Conservation (phyloP, 345 rosid genomes). For the Zanthoxylum bungeanum region DNA sequence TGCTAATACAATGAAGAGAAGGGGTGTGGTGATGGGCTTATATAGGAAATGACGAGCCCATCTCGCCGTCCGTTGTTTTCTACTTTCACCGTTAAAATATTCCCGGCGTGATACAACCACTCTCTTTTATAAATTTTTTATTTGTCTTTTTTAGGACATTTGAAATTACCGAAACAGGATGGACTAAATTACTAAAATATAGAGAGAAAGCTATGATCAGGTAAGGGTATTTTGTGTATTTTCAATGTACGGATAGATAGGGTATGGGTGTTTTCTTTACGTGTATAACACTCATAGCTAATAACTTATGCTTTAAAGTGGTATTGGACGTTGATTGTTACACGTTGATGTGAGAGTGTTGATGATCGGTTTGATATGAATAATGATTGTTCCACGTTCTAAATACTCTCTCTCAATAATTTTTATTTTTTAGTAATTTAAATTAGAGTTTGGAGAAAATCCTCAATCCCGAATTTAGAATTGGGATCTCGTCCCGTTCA, state of each 20-base stretch:
- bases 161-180: neutral
- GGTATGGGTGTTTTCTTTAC: neutral
- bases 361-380: neutral
- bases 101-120: neutral
- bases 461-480: too few relatives aligned
- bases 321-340: neutral
- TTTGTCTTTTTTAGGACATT: neutral
- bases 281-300: neutral
- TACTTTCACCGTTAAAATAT: slow-evolving; percentile 26
- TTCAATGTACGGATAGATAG: neutral
- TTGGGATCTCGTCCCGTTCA: too few relatives aligned
- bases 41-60: slow-evolving; percentile 51
- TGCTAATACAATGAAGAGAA: slow-evolving; percentile 5
- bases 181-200: neutral
- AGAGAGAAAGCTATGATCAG: too few relatives aligned
- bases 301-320: neutral
- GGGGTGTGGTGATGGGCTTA: slow-evolving; percentile 30
- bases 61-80: slow-evolving; percentile 34
- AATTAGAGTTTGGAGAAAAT: too few relatives aligned
- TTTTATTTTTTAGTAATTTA: too few relatives aligned
- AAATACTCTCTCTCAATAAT: too few relatives aligned
- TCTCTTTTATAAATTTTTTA: neutral
- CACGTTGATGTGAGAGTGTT: neutral
- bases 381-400: too few relatives aligned
- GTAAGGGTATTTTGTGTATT: slow-evolving; percentile 1